Conservation (phyloP, 371 early-diverging fungal genomes). For the Lichtheimia ornata region DNA sequence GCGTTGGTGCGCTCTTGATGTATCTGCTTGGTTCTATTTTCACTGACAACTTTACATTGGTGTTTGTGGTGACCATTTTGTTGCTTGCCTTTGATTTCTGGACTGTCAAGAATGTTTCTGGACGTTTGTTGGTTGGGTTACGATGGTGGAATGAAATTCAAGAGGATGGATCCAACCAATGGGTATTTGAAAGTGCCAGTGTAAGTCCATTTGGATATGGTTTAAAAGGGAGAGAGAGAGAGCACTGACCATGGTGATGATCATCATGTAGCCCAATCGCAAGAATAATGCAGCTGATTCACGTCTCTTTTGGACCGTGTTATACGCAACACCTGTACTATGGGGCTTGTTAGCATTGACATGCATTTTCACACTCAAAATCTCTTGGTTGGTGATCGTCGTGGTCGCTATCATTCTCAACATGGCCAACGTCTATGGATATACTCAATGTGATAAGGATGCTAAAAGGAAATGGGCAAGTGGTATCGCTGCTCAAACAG, state of each 20-base stretch:
- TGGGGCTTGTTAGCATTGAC: constrained; percentile 86
- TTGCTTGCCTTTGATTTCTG: constrained; percentile 96
- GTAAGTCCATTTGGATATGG: constrained; percentile 50
- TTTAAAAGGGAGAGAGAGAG: neutral
- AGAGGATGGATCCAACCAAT: constrained; percentile 89
- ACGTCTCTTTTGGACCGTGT: constrained; percentile 87
- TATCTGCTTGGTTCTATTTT: constrained; percentile 83
- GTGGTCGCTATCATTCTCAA: constrained; percentile 83
- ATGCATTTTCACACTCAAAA: constrained; percentile 70
- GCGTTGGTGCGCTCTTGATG: constrained; percentile 73
- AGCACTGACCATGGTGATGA: neutral
- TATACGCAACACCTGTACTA: constrained; percentile 83
- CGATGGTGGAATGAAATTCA: constrained; percentile 98
- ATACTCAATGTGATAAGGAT: constrained; percentile 93
- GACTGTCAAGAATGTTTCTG: constrained; percentile 98
- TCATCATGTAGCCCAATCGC: constrained; percentile 56
- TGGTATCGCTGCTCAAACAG: constrained; percentile 47
- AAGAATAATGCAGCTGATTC: constrained; percentile 84
- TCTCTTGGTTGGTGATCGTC: constrained; percentile 85
- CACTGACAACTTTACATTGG: constrained; percentile 83
- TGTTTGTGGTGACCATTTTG: constrained; percentile 89
- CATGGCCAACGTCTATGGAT: constrained; percentile 92
- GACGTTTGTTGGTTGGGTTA: constrained; percentile 91
- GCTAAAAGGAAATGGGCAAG: constrained; percentile 73
- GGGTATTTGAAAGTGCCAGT: constrained; percentile 94